Base-by-base conservation (phyloP, 2,329 filamentous ascomycete genomes). In the Blastomyces silverae region DNA sequence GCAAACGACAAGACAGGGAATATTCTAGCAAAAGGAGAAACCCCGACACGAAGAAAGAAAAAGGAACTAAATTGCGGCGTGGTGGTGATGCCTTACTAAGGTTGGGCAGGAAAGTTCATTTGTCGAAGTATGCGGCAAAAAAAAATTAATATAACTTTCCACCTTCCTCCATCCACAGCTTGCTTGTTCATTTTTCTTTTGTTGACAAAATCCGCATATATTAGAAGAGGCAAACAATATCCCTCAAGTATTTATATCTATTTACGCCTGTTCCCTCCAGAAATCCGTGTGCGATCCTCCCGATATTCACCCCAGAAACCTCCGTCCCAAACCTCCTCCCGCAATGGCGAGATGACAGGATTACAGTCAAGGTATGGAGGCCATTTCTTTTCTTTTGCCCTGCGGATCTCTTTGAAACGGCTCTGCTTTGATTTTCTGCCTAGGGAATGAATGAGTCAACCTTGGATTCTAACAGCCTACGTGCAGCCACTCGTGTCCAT, bases 61-160 rank as follows among this genome's bases (percentile, higher is more conserved):
- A 52, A 13, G 2, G 11, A 13, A 53, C 25, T 31, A 17, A 53
- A 17, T 53, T 53, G 50, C 50, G 6, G 4, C n/a, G 50, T 28
- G 46, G 20, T 48, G 46, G 17, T 55, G 28, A 39, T 57, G 55
- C 55, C 55, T 57, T n/a, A 57, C 55, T 57, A 57, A 57, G 10
- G 55, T 57, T 57, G 55, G 55, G 55, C 55, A 57, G 28, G 55
- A 57, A 56, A 34, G 31, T 39, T 57, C 55, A n/a, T 22, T 22
- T 10, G 20, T 20, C 20, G 2, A n/a, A 6, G 3, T 28, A 28
- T 52, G 50, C 50, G 50, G 50, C 50, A 17, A 52, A 52, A 52
- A 50, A 15, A 11, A 39, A 11, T 11, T 11, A 11, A 7, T 39
- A 39, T 39, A 31, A 55, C 25, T 55, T 10, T 11, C 13, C 28